Base-by-base conservation (phyloP, 768 basidiomycete species). In the Serendipita indica region DNA sequence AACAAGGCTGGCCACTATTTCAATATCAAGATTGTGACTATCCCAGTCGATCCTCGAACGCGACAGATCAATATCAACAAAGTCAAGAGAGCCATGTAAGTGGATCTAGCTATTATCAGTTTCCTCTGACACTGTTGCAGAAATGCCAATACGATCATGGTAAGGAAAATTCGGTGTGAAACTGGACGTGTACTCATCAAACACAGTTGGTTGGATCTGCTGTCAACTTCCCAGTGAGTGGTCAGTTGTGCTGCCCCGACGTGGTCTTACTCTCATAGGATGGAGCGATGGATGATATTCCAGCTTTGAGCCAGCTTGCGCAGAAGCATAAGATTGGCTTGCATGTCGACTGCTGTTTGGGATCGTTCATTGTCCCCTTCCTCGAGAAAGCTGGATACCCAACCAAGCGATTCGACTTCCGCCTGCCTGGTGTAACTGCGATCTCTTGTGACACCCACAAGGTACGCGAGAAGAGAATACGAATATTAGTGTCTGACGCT, bases 391-490 rank as follows among this genome's bases (percentile, higher is more conserved):
- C 85, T 13, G 88, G 87, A 2, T 79, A 87, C 58, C 73, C 86
- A 0, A 72, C 86, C 22, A 69, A 75, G 34, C 84, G 81, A 0
- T 98, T 97, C 67, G 94, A 98, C 70, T 99, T 99, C 70, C 73
- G 82, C 20, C 83, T 97, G 1, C 75, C 79, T 2, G 94, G 94
- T 2, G 94, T 99, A 22, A 97, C 93, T 2, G 84, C 83, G 64
- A 89, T 97, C 58, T 92, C 89, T 61, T 96, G 93, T 69, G 94
- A 99, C 73, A 90, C 89, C 4, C 92, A 96, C 73, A 94, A 94
- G 74, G 88, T 85, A 64, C 52, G 65, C 30, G 39, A 32, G 3
- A 5, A 33, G 28, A n/a, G 33, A 27, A 16, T 35, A 41, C 30
- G 33, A 43, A 30, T 35, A 18, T 58, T 64, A 61, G 58, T 34